Evolutionary conservation across 2,329 filamentous ascomycete species (phyloP).

Genomic region (Myriosclerotinia duriaeana): DNA sequence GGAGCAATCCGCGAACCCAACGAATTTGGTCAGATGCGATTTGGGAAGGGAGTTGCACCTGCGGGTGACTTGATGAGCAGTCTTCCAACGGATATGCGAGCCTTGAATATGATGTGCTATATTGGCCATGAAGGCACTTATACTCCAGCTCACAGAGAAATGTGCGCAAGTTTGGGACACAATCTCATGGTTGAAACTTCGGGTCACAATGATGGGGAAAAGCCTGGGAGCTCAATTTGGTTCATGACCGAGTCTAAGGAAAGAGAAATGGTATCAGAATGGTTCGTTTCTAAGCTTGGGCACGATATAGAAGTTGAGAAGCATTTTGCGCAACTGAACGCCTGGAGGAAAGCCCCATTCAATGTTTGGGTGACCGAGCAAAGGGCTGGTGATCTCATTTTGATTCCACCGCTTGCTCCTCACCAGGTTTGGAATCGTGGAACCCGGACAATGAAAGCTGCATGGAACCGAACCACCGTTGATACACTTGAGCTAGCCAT

Average conservation of each 20-base stretch:
- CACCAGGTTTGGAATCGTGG: constrained; percentile 99
- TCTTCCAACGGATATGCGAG: constrained; percentile 80
- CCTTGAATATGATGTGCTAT: constrained; percentile 97
- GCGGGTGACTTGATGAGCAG: constrained; percentile 95
- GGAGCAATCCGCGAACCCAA: constrained; percentile 52
- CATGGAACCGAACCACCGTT: constrained; percentile 93
- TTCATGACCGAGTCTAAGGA: constrained; percentile 98
- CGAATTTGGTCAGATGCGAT: constrained; percentile 44
- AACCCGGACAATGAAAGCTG: constrained; percentile 93
- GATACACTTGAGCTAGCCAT: constrained; percentile 87
- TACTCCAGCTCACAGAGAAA: constrained; percentile 91
- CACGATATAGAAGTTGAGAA: constrained; percentile 97
- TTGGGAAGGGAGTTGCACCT: constrained; percentile 53
- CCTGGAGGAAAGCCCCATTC: constrained; percentile 93
- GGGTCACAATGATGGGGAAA: constrained; percentile 68
- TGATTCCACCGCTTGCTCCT: constrained; percentile 87
- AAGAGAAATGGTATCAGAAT: constrained; percentile 84
- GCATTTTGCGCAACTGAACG: constrained; percentile 92
- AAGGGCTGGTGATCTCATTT: constrained; percentile 83
- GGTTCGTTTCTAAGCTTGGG: constrained; percentile 87
- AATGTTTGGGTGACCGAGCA: constrained; percentile 93
- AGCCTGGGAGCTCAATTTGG: constrained; percentile 89
- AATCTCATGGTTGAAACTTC: constrained; percentile 99
- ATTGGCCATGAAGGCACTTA: constrained; percentile 97
- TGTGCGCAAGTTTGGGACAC: constrained; percentile 94